Evolutionary conservation across 1,139 yeast genomes (phyloP).

Genomic region (Suhomyces anneliseae): DNA sequence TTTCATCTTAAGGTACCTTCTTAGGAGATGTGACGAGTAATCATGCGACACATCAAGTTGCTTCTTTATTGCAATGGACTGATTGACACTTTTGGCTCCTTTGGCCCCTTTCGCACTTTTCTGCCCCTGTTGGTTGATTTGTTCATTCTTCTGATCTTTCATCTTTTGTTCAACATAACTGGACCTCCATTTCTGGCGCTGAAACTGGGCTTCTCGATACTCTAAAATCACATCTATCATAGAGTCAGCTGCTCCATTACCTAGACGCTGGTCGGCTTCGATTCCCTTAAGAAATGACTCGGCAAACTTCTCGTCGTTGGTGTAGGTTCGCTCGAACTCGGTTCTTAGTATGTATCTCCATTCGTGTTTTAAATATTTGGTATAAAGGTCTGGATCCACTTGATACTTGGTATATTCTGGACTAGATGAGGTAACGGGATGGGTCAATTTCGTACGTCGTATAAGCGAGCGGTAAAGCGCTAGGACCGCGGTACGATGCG

Average conservation of each 20-base stretch:
- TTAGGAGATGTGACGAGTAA: conserved; percentile 21
- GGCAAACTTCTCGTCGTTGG: background rate
- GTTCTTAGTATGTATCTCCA: conserved; percentile 17
- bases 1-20: conserved; percentile 30
- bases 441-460: conserved; percentile 12
- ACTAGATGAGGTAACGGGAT: background rate
- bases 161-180: conserved; percentile 14
- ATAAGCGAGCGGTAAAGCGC: conserved; percentile 17
- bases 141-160: conserved; percentile 9
- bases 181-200: conserved; percentile 19
- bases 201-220: conserved; percentile 17
- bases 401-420: conserved; percentile 8
- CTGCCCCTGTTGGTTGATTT: conserved; percentile 8
- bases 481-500: conserved; percentile 5
- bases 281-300: conserved; percentile 5
- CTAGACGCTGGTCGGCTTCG: conserved; percentile 1
- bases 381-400: conserved; percentile 14
- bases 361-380: conserved; percentile 17
- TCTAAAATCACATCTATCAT: conserved; percentile 1
- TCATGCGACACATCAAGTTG: conserved; percentile 13
- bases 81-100: conserved; percentile 6
- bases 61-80: conserved; percentile 7
- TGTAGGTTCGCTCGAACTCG: conserved; percentile 15
- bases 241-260: background rate
- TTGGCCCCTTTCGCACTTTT: conserved; percentile 6